Evolutionary conservation across 768 basidiomycete species (phyloP).

Genomic region (Kwoniella heveanensis): DNA sequence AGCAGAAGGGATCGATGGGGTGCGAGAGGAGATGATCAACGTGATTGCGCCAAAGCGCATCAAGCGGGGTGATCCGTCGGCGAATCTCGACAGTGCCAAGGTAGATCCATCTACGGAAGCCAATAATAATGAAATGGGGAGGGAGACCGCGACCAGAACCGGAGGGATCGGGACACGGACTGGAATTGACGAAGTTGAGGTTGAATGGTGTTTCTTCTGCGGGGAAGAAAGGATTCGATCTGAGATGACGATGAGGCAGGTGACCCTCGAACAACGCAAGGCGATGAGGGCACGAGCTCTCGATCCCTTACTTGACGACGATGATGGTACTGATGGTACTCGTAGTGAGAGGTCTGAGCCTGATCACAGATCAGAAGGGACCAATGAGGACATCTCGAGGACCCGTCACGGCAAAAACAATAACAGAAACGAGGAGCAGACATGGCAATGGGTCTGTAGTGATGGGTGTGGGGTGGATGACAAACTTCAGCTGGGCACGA

Average conservation of each 20-base stretch:
- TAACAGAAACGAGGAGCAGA: neutral
- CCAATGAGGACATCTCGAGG: neutral
- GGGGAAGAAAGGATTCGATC: neutral
- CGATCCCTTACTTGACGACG: neutral
- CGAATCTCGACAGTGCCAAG: neutral
- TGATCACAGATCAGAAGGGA: neutral
- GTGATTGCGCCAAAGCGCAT: neutral
- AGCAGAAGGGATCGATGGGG: constrained; percentile 4
- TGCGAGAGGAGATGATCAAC: neutral
- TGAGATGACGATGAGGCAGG: constrained; percentile 10
- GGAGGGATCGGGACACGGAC: neutral
- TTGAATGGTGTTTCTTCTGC: constrained; percentile 29
- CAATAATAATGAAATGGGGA: neutral
- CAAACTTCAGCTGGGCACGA: neutral
- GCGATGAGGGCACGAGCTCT: neutral
- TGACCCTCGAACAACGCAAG: neutral
- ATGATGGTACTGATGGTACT: neutral
- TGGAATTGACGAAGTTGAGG: constrained; percentile 22
- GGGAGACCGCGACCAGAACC: no score
- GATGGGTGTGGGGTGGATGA: neutral
- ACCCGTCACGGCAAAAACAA: no score
- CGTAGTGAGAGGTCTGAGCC: neutral
- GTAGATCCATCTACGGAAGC: neutral
- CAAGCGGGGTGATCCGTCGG: neutral
- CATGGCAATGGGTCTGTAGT: constrained; percentile 19